phyloP scores from a whole-genome alignment of 768 basidiomycete genomes.

The Collybiopsis confluens region DNA sequence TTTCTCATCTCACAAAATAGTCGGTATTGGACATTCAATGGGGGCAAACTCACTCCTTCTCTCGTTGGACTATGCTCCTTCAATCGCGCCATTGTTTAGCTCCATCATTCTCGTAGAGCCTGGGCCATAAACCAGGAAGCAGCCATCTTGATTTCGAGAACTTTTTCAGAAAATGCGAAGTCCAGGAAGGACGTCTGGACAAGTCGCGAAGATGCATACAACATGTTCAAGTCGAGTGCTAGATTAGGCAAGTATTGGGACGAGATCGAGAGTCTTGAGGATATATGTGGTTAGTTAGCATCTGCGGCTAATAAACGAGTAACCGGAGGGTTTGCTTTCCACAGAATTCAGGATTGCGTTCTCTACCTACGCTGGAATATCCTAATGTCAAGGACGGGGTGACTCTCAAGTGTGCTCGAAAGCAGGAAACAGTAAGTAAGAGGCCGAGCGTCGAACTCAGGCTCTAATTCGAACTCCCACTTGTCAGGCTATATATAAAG shows the following conservation, averaged over 20 bases:
- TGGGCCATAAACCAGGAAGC: conserved; percentile 25
- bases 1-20: conserved; percentile 42
- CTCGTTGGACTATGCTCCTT: not conserved
- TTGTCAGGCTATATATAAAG: conserved; percentile 39
- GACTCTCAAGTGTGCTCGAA: conserved; percentile 42
- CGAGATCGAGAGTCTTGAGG: conserved; percentile 37
- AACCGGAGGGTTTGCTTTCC: not conserved
- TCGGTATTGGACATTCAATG: conserved; percentile 55
- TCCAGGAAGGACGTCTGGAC: conserved; percentile 42
- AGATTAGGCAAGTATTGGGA: conserved; percentile 46
- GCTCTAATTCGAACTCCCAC: not conserved
- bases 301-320: no score
- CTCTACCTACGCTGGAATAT: conserved; percentile 18
- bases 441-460: not conserved
- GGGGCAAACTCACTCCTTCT: conserved; percentile 26
- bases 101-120: conserved; percentile 41
- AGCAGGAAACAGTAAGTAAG: conserved; percentile 37
- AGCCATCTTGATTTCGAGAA: not conserved
- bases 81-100: conserved; percentile 24
- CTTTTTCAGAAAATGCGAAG: no score
- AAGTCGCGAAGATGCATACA: conserved; percentile 41
- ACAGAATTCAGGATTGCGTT: not conserved
- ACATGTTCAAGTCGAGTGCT: conserved; percentile 27
- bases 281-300: conserved; percentile 33
- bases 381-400: conserved; percentile 40